These are phyloP conservation scores for Dactylellina leptospora DNA, from an alignment of 2,329 filamentous ascomycete species.

Conservation along the genomic window DNA sequence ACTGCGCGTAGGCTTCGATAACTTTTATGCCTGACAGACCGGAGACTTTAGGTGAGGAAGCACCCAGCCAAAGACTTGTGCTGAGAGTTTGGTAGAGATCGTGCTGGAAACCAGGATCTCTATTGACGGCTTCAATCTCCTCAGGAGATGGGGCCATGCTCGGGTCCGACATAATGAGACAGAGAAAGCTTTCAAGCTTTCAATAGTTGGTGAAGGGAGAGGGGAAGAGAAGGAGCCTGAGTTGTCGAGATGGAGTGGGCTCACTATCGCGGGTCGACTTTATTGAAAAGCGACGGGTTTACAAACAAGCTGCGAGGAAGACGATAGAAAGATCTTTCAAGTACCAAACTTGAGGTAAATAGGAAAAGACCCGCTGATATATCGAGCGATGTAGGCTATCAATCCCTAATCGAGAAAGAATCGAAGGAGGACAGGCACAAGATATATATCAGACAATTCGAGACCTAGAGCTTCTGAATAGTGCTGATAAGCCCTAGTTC, in stretches of 20 bases:
- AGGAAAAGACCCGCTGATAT: conserved; percentile 13
- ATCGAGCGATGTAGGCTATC: conserved; percentile 9
- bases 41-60: conserved; percentile 25
- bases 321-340: not conserved
- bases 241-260: no score
- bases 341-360: not conserved
- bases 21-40: conserved; percentile 15
- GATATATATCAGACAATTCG: conserved; percentile 14
- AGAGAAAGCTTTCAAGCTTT: not conserved
- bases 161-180: not conserved
- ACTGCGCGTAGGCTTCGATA: conserved; percentile 21
- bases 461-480: not conserved
- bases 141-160: not conserved
- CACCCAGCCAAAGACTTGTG: conserved; percentile 21
- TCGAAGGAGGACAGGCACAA: not conserved
- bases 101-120: not conserved
- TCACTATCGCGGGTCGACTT: no score
- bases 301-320: not conserved
- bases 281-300: no score
- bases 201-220: not conserved
- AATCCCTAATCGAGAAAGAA: conserved; percentile 1
- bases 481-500: conserved; percentile 12
- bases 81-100: conserved; percentile 9
- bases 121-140: not conserved
- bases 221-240: no score